Evolutionary conservation across 768 basidiomycete genomes (phyloP).

Genomic region (Xerocomellus amylosporus): DNA sequence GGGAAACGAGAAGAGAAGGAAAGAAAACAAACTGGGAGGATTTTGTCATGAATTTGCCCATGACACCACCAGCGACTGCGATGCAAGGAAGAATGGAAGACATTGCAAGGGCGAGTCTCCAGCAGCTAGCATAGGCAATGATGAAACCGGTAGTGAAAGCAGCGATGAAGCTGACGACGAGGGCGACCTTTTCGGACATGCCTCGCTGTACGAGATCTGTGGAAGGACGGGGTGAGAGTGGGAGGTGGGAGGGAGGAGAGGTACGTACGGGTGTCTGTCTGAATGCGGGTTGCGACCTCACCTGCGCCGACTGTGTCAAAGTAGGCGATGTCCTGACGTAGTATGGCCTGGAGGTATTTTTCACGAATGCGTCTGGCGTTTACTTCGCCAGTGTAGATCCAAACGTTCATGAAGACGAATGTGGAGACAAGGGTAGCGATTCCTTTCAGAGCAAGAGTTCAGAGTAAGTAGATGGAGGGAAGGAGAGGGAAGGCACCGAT

Average conservation of each 20-base stretch:
- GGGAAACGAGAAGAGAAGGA: neutral
- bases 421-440: constrained; percentile 74
- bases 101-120: constrained; percentile 84
- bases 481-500: constrained; percentile 50
- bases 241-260: neutral
- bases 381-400: constrained; percentile 77
- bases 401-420: constrained; percentile 65
- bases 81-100: constrained; percentile 85
- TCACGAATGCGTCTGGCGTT: constrained; percentile 85
- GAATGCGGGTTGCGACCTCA: constrained; percentile 90
- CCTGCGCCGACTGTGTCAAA: constrained; percentile 92
- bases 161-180: constrained; percentile 58
- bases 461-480: neutral
- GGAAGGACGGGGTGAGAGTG: neutral
- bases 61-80: constrained; percentile 62
- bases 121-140: constrained; percentile 62
- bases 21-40: constrained; percentile 58
- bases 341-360: constrained; percentile 70
- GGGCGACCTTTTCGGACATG: constrained; percentile 83
- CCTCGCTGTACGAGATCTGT: constrained; percentile 87
- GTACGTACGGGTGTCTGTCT: constrained; percentile 75
- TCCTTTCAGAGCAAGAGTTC: constrained; percentile 48
- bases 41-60: constrained; percentile 63
- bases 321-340: constrained; percentile 85
- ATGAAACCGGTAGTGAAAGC: constrained; percentile 82